Conservation (phyloP, 495 filamentous ascomycete species). For the Daldinia loculata region DNA sequence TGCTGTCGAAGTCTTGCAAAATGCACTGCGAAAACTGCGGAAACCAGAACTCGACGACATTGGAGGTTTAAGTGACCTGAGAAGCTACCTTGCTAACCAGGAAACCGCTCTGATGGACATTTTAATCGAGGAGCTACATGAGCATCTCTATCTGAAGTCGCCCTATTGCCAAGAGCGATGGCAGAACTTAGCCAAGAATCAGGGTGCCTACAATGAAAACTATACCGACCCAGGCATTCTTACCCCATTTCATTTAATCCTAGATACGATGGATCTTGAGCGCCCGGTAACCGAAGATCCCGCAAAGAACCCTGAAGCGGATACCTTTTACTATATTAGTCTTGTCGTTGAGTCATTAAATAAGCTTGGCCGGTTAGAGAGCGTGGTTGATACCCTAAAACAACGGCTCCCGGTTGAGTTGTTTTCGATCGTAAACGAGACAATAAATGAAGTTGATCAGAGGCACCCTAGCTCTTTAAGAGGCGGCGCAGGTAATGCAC, state of each 20-base stretch:
- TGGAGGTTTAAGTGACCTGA: conserved; percentile 84
- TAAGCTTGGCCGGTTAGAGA: conserved; percentile 83
- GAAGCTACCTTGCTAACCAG: conserved; percentile 90
- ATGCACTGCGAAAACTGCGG: conserved; percentile 80
- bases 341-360: conserved; percentile 89
- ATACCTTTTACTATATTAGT: conserved; percentile 92
- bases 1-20: conserved; percentile 90
- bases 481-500: conserved; percentile 59
- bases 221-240: conserved; percentile 57
- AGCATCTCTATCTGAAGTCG: conserved; percentile 95
- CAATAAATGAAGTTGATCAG: conserved; percentile 90
- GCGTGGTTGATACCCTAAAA: conserved; percentile 87
- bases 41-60: conserved; percentile 92
- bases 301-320: conserved; percentile 90
- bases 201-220: conserved; percentile 54
- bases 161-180: conserved; percentile 95
- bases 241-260: conserved; percentile 74
- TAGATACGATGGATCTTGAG: conserved; percentile 77
- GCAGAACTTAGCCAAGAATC: conserved; percentile 72
- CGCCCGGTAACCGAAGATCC: conserved; percentile 80
- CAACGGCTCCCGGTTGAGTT: conserved; percentile 93
- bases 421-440: conserved; percentile 92
- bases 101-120: conserved; percentile 92
- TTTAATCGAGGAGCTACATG: conserved; percentile 93
- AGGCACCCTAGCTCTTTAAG: conserved; percentile 80